Base-by-base conservation (phyloP, 768 basidiomycete genomes). In the Fomitopsis serialis region DNA sequence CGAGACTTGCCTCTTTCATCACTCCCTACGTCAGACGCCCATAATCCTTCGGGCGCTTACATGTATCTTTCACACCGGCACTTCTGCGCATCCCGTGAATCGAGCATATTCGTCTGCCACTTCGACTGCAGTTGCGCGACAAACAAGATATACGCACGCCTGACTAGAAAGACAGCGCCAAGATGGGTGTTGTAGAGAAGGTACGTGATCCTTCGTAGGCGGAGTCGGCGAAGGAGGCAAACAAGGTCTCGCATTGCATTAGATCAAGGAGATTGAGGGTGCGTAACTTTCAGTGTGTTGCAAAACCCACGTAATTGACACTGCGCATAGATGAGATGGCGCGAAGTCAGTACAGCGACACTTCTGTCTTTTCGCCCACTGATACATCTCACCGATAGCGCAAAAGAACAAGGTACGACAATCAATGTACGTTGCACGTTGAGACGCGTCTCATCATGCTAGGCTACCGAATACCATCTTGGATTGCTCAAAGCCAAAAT, bases 181-280 rank as follows among this genome's bases (percentile, higher is more conserved):
- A 58, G 64, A 97, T 98, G 95, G 95, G 94, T 63, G 82, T 97
- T 64, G 78, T 93, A 62, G 95, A 98, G 73, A 98, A 98, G 84
- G 92, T 76, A 22, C 23, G 58, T 43, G n/a, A 34, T 29, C 35
- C 19, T 49, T 25, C 17, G 12, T 22, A 34, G 22, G n/a, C 19
- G n/a, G n/a, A 37, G 13, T 9, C 42, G 50, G 7, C 10, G 9
- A 45, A 23, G 21, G 6, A 15, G 22, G 37, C 6, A 8, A 24
- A 29, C 48, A 19, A 43, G 5, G 8, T 43, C 40, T 23, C 9
- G 5, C 29, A 32, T 27, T 40, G 36, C 23, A 25, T n/a, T n/a
- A 95, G 92, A 96, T 97, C 62, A 95, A 93, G 69, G 92, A 90
- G 69, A 96, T 96, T 58, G 92, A 98, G 80, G 90, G 92, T 92